Conservation (phyloP, 2,329 filamentous ascomycete genomes). For the Nigrospora sphaerica region DNA sequence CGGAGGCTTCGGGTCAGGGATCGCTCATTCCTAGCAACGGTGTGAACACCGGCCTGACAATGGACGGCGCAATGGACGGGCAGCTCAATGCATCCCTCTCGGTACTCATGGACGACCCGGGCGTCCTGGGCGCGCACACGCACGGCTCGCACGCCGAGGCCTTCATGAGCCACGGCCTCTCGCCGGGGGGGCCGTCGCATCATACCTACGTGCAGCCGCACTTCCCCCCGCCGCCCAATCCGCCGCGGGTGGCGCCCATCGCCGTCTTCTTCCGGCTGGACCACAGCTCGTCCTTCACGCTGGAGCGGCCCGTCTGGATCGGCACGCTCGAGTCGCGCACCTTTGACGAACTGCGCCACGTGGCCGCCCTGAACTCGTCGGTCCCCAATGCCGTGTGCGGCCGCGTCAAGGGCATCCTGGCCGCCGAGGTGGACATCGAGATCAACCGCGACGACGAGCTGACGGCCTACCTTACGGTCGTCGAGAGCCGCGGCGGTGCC, state of each 20-base stretch:
- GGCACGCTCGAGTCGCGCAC: slow-evolving; percentile 52
- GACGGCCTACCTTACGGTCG: slow-evolving; percentile 62
- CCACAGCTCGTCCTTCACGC: slow-evolving; percentile 49
- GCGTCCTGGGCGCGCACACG: slow-evolving; percentile 6
- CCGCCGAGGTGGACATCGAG: slow-evolving; percentile 49
- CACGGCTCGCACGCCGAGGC: slow-evolving; percentile 4
- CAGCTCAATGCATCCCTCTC: slow-evolving; percentile 29
- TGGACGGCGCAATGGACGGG: no score
- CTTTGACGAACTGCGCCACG: slow-evolving; percentile 54
- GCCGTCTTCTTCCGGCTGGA: slow-evolving; percentile 66
- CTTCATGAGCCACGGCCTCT: background rate
- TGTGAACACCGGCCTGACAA: no score
- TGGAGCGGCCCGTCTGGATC: slow-evolving; percentile 52
- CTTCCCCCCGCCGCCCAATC: slow-evolving; percentile 14
- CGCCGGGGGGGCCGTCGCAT: background rate
- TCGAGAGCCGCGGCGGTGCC: slow-evolving; percentile 33
- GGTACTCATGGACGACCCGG: slow-evolving; percentile 34
- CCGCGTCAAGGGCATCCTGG: slow-evolving; percentile 59
- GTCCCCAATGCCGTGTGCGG: slow-evolving; percentile 41
- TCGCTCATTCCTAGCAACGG: no score
- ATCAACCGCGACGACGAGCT: slow-evolving; percentile 69
- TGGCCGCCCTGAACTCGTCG: slow-evolving; percentile 54
- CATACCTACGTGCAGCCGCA: slow-evolving; percentile 18
- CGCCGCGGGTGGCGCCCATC: slow-evolving; percentile 24
- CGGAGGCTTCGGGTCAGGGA: no score